Conservation (phyloP, 495 filamentous ascomycete genomes). For the Rusavskia elegans region DNA sequence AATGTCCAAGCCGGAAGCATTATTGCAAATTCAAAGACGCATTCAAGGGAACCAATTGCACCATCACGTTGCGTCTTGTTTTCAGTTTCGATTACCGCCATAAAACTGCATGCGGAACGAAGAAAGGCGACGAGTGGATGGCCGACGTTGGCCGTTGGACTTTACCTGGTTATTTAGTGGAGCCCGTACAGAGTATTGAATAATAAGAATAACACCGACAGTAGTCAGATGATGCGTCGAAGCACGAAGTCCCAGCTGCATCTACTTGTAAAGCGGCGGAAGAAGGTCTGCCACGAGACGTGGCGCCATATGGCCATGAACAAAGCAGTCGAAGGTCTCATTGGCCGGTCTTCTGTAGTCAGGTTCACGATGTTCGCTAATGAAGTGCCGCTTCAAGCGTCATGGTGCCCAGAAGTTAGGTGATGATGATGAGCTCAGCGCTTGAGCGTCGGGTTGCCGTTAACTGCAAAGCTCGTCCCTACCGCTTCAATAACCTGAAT, state of each 20-base stretch:
- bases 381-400: too few relatives aligned
- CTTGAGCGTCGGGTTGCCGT: conserved; percentile 4
- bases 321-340: too few relatives aligned
- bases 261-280: neutral
- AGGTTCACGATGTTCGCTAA: too few relatives aligned
- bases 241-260: neutral
- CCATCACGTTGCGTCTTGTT: neutral
- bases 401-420: neutral
- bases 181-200: neutral
- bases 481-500: neutral
- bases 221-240: neutral
- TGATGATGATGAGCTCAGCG: neutral
- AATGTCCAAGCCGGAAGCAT: neutral
- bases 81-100: conserved; percentile 15
- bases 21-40: neutral
- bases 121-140: neutral
- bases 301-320: neutral
- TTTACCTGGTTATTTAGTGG: neutral
- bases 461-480: conserved; percentile 10
- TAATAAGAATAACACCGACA: neutral
- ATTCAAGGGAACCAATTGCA: neutral
- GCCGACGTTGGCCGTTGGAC: neutral
- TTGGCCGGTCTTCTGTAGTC: too few relatives aligned
- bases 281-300: neutral
- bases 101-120: conserved; percentile 8